Evolutionary conservation across 495 filamentous ascomycete genomes (phyloP), one percentile per base, ranked within the genome.

Genomic region (Hypoxylon intermedium): DNA sequence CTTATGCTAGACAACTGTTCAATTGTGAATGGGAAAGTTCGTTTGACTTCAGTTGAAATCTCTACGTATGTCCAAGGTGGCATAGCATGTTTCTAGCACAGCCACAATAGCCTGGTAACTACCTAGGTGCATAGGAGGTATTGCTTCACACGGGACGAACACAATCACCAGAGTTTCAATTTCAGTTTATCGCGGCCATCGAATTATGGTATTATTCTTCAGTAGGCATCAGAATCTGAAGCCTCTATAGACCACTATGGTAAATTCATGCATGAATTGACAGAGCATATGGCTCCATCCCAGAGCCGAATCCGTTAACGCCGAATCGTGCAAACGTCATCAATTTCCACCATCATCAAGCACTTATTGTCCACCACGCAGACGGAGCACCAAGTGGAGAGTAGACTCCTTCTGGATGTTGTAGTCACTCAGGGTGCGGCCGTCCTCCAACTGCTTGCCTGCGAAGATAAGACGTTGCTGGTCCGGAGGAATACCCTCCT

Each of bases 371-470:
- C 90, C 91, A 63, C 91, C 91, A 80, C 91, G 90, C 58, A 95
- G 86, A 75, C 91, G 88, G 58, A 95, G 85, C 50, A 94, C 91
- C 77, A 95, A 76, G 73, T 95, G 91, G 23, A 95, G 85, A 2
- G 91, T 95, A 65, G 84, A 87, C 81, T 95, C 91, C 82, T 95
- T 94, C 81, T 95, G 91, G 65, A 95, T 95, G 77, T 95, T 95
- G 84, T 95, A 95, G 70, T 95, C 91, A 48, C 86, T 89, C 48
- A 94, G 76, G 4, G 90, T 91, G 41, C 88, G 83, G 3, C 91
- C 91, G 73, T 95, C 91, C 71, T 95, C 91, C 60, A 95, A 75
- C 79, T 94, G 90, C 82, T 94, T 94, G 67, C 90, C 90, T 74
- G 90, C 90, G 68, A 94, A 94, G 77, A 94, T 94, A 60, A 94